phyloP scores from a whole-genome alignment of 192 early-diverging fungal species.

The Mortierella claussenii region DNA sequence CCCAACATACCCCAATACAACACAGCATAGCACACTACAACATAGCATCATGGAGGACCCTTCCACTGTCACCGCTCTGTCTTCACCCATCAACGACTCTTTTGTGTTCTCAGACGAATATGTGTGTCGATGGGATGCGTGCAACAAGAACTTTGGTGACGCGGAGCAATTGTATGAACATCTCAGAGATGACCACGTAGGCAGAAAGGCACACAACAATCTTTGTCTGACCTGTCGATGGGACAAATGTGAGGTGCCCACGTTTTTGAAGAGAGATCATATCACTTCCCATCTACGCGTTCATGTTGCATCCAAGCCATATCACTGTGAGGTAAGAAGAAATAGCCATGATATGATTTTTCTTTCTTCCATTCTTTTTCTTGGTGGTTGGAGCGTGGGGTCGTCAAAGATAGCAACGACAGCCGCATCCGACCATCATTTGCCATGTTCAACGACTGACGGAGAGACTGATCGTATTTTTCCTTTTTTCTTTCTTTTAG shows the following conservation, averaged over 20 bases:
- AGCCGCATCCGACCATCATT: not conserved
- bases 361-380: too few species aligned
- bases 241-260: slow-evolving; percentile 79
- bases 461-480: not conserved
- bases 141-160: slow-evolving; percentile 71
- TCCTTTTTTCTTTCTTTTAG: slow-evolving; percentile 39
- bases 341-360: too few species aligned
- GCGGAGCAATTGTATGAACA: slow-evolving; percentile 89
- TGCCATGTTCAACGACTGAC: not conserved
- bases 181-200: slow-evolving; percentile 90
- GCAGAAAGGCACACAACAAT: slow-evolving; percentile 88
- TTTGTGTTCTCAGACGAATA: slow-evolving; percentile 52
- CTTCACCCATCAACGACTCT: too few species aligned
- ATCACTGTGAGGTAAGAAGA: slow-evolving; percentile 80
- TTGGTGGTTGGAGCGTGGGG: too few species aligned
- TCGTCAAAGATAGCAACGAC: too few species aligned
- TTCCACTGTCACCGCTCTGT: too few species aligned
- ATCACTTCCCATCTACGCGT: slow-evolving; percentile 97
- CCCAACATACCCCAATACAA: too few species aligned
- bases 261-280: slow-evolving; percentile 90
- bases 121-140: slow-evolving; percentile 60
- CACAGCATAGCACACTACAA: not conserved
- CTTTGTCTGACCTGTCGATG: slow-evolving; percentile 90
- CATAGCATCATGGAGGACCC: not conserved
- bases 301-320: slow-evolving; percentile 93